phyloP scores from a whole-genome alignment of 2,329 filamentous ascomycete genomes.

The Atkinsonella texensis region DNA sequence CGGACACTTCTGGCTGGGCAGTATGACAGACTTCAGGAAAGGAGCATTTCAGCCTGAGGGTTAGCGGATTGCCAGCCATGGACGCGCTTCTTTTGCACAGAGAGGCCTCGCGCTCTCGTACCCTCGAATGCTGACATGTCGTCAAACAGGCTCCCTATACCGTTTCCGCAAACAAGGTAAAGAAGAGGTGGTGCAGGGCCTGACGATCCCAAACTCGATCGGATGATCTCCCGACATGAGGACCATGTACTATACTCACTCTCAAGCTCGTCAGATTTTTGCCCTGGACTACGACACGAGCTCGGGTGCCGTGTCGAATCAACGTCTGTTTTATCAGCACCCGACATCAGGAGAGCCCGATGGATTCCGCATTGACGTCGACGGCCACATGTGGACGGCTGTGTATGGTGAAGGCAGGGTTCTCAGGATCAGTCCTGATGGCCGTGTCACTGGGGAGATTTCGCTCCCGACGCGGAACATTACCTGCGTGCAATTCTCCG shows the following conservation, averaged over 20 bases:
- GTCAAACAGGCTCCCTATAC: conserved; percentile 52
- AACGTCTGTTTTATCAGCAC: conserved; percentile 62
- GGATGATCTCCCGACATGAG: conserved; percentile 64
- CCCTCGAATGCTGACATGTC: not conserved
- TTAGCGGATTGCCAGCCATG: conserved; percentile 16
- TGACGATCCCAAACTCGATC: conserved; percentile 76
- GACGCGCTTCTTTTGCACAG: not conserved
- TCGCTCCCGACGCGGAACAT: conserved; percentile 65
- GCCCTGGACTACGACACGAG: conserved; percentile 59
- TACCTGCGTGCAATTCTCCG: conserved; percentile 72
- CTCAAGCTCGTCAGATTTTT: conserved; percentile 56
- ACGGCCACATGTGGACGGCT: conserved; percentile 82
- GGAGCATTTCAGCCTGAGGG: conserved; percentile 49
- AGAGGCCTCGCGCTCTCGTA: not conserved
- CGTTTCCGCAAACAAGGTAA: conserved; percentile 53
- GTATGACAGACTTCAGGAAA: conserved; percentile 63
- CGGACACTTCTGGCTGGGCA: conserved; percentile 74
- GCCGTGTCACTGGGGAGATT: conserved; percentile 62
- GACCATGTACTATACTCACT: conserved; percentile 77
- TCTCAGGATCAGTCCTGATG: conserved; percentile 58
- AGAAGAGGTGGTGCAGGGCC: conserved; percentile 45
- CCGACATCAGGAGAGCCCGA: conserved; percentile 59
- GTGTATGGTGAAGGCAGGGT: conserved; percentile 71
- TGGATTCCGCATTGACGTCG: conserved; percentile 70
- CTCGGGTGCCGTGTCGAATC: conserved; percentile 55